Evolutionary conservation across 352 stramenopile genomes (phyloP), one percentile per base, ranked within the genome.

Genomic region (Phytophthora aleatoria): DNA sequence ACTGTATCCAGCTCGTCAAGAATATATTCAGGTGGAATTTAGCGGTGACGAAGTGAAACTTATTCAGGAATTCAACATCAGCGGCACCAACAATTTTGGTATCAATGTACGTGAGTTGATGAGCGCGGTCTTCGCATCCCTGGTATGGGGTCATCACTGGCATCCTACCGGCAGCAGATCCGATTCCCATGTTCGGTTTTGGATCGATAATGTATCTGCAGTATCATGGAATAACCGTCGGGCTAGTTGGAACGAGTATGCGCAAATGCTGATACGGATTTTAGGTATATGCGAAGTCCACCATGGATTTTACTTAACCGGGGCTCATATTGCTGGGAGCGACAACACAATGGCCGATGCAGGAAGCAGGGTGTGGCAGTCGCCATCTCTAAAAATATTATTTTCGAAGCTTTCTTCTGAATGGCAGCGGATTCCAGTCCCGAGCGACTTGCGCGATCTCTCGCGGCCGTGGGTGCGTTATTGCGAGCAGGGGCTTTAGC

Each of bases 331-430:
- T 20, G 20, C 20, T 20, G 20, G 20, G 20, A 20, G 20, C 20
- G 20, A 20, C 20, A 20, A 20, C 20, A 20, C 20, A 12, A 71
- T 62, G 56, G 50, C 50, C 0, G 56, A 71, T 30, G 55, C 56
- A 26, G 64, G 57, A 15, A 67, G 50, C 39, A 61, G 33, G 64
- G 57, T 63, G 51, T 20, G 64, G 57, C 33, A 57, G 30, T 63
- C 50, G 2, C 28, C 28, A 5, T n/a, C 51, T 7, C 15, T 59
- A 3, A 41, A 36, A 15, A 0, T 43, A 1, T 30, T 1, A 8
- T 68, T 63, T 58, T 9, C 45, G 49, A 42, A 58, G 26, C 31
- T 58, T 48, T 10, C 2, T 57, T 5, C 42, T 36, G 16, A 30
- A 60, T 53, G 57, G 20, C 30, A n/a, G n/a, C 57, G 61, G 45